phyloP scores from a whole-genome alignment of 306 rosid species.

The Astragalus membranaceus region DNA sequence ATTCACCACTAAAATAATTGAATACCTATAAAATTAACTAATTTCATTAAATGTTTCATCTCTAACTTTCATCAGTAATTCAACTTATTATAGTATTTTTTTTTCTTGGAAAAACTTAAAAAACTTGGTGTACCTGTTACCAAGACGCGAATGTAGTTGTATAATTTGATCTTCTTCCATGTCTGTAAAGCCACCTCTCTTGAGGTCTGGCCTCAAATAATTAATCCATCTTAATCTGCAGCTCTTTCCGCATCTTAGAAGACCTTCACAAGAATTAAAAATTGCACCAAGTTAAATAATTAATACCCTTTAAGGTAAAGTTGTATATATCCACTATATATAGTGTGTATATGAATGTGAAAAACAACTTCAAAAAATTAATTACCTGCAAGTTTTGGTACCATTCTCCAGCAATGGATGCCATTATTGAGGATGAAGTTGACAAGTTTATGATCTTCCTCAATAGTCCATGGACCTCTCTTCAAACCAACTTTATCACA shows the following conservation, averaged over 20 bases:
- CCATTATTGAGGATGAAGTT: constrained; percentile 91
- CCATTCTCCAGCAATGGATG: constrained; percentile 91
- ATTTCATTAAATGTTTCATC: no score
- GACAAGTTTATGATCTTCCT: constrained; percentile 88
- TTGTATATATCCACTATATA: neutral
- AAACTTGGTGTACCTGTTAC: constrained; percentile 62
- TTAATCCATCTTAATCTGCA: constrained; percentile 97
- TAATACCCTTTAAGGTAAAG: neutral
- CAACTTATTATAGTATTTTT: no score
- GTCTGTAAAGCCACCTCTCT: constrained; percentile 88
- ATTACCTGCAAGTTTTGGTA: constrained; percentile 95
- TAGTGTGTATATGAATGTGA: neutral
- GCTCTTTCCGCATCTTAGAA: constrained; percentile 92
- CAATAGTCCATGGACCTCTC: constrained; percentile 97
- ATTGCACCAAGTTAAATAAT: constrained; percentile 9
- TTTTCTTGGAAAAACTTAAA: neutral
- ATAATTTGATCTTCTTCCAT: constrained; percentile 83
- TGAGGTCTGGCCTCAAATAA: constrained; percentile 92
- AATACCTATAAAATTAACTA: no score
- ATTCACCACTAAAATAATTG: no score
- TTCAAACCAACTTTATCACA: constrained; percentile 90
- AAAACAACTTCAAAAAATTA: neutral
- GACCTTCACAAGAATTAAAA: constrained; percentile 43
- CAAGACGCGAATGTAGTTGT: constrained; percentile 77
- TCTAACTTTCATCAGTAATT: no score